phyloP scores from a whole-genome alignment of 768 basidiomycete species.

The Suillus subluteus region DNA sequence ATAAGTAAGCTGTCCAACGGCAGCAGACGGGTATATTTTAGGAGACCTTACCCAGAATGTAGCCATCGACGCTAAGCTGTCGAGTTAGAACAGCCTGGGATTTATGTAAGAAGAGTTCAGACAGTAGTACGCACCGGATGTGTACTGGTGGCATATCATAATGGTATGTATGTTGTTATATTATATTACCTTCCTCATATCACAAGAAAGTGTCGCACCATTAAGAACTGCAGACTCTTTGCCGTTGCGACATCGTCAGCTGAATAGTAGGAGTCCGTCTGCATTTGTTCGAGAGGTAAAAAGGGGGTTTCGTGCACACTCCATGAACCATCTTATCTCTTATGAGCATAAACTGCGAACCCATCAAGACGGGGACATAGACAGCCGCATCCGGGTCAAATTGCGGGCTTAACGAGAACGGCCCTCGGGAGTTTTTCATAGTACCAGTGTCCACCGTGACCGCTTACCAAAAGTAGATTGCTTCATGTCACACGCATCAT shows the following conservation, averaged over 20 bases:
- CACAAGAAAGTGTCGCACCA: background rate
- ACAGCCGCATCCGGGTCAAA: background rate
- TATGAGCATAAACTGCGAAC: background rate
- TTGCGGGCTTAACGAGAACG: no score
- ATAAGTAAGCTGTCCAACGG: background rate
- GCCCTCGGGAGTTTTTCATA: no score
- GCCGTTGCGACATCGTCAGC: background rate
- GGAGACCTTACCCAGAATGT: background rate
- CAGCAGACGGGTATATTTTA: background rate
- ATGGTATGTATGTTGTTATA: background rate
- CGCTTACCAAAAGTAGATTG: background rate
- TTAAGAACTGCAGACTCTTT: background rate
- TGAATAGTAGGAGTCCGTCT: background rate
- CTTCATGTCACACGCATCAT: no score
- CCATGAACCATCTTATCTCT: background rate
- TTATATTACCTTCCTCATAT: background rate
- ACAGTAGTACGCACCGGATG: background rate
- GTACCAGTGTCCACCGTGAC: no score
- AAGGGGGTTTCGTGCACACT: background rate
- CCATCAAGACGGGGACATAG: no score
- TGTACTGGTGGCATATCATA: background rate
- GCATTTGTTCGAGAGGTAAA: background rate
- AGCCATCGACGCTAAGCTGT: background rate
- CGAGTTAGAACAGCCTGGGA: background rate
- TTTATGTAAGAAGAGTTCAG: background rate